Conservation (phyloP, 2,329 filamentous ascomycete species). For the Salinomyces thailandicus region DNA sequence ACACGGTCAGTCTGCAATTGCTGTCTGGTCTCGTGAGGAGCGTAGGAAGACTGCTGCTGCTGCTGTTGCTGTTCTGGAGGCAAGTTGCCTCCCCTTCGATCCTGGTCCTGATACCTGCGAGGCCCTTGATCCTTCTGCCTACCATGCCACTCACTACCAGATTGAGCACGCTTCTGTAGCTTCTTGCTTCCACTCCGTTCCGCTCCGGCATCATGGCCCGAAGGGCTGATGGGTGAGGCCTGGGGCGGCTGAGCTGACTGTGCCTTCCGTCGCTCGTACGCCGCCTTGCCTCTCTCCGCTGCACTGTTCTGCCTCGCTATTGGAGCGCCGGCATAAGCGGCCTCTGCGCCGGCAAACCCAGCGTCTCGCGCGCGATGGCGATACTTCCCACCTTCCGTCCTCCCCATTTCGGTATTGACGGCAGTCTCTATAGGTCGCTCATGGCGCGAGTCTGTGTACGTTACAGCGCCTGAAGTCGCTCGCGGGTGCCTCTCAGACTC, state of each 20-base stretch:
- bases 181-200: slow-evolving; percentile 28
- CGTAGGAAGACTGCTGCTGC: slow-evolving; percentile 4
- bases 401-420: no score
- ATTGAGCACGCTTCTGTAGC: slow-evolving; percentile 17
- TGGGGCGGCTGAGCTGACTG: slow-evolving; percentile 9
- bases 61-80: not conserved
- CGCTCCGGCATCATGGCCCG: slow-evolving; percentile 15
- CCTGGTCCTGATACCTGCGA: not conserved
- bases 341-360: slow-evolving; percentile 23
- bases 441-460: no score
- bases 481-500: no score
- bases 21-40: slow-evolving; percentile 21
- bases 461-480: no score
- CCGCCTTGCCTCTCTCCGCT: slow-evolving; percentile 22
- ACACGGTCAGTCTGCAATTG: slow-evolving; percentile 31
- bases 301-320: slow-evolving; percentile 3
- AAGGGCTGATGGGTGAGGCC: slow-evolving; percentile 13
- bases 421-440: no score
- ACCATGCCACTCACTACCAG: slow-evolving; percentile 1
- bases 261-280: slow-evolving; percentile 22
- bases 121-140: slow-evolving; percentile 3
- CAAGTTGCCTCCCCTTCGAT: not conserved
- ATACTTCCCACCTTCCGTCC: slow-evolving; percentile 15
- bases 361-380: slow-evolving; percentile 21
- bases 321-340: slow-evolving; percentile 13